phyloP scores from a whole-genome alignment of 176 grass and related monocot genomes.

The Guadua angustifolia region DNA sequence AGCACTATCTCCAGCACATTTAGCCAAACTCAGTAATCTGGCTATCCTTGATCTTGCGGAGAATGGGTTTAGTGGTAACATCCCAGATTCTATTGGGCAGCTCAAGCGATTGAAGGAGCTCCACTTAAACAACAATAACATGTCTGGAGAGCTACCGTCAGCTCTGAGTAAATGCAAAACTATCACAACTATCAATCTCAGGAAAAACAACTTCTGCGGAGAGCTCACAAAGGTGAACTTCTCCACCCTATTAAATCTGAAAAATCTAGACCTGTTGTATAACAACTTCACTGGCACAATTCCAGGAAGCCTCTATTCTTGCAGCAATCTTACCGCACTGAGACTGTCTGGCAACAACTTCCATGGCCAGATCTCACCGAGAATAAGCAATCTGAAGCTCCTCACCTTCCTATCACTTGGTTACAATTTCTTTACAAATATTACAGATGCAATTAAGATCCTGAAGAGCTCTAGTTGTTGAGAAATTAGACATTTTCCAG shows the following conservation, averaged over 20 bases:
- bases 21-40: slow-evolving; percentile 1
- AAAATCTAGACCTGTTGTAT: neutral
- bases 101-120: neutral
- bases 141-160: slow-evolving; percentile 45
- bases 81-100: slow-evolving; percentile 28
- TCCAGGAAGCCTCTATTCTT: slow-evolving; percentile 56
- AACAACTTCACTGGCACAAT: slow-evolving; percentile 39
- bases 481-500: too few species aligned
- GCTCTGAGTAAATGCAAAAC: slow-evolving; percentile 37
- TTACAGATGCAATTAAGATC: slow-evolving; percentile 36
- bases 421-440: slow-evolving; percentile 5
- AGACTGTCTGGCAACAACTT: neutral
- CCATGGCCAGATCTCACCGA: too few species aligned
- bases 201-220: slow-evolving; percentile 39
- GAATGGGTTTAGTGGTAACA: neutral
- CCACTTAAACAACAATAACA: slow-evolving; percentile 31
- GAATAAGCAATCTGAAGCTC: neutral
- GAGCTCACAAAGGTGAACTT: slow-evolving; percentile 45
- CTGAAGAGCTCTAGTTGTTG: slow-evolving; percentile 31
- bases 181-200: slow-evolving; percentile 40
- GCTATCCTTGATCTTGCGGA: slow-evolving; percentile 36
- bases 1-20: too few species aligned
- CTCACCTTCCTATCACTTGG: slow-evolving; percentile 50
- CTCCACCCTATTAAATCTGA: slow-evolving; percentile 15
- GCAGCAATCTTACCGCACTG: slow-evolving; percentile 39